Evolutionary conservation across 2,329 filamentous ascomycete genomes (phyloP).

Genomic region (Dactylellina cionopaga): DNA sequence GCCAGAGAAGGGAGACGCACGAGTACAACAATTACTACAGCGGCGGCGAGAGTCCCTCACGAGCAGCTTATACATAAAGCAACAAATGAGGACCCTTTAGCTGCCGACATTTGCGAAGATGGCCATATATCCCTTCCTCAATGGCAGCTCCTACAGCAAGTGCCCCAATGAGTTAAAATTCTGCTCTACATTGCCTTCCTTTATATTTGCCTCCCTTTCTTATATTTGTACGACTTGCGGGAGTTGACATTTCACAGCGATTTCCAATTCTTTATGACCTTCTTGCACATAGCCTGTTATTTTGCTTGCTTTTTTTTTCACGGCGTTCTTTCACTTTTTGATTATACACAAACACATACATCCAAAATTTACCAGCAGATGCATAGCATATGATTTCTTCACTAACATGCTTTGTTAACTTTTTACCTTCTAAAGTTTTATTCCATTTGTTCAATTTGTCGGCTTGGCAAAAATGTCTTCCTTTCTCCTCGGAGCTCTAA

Average conservation of each 20-base stretch:
- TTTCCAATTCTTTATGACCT: slow-evolving; percentile 10
- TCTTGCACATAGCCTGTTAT: slow-evolving; percentile 15
- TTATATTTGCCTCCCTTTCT: too few species aligned
- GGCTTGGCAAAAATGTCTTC: neutral
- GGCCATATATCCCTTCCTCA: too few species aligned
- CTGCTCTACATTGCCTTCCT: too few species aligned
- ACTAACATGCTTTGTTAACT: too few species aligned
- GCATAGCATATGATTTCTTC: too few species aligned
- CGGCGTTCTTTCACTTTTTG: slow-evolving; percentile 9
- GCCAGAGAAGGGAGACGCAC: slow-evolving; percentile 40
- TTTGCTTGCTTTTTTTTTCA: neutral
- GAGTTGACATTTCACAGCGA: neutral
- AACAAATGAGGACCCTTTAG: neutral
- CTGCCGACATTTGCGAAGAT: too few species aligned
- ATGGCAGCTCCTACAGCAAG: too few species aligned
- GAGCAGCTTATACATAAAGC: slow-evolving; percentile 27
- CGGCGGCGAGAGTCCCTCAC: slow-evolving; percentile 36
- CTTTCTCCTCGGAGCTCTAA: too few species aligned
- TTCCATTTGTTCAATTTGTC: too few species aligned
- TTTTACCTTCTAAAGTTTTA: too few species aligned
- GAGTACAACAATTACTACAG: slow-evolving; percentile 40
- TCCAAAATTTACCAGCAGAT: slow-evolving; percentile 4
- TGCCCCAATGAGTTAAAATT: too few species aligned
- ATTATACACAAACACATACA: neutral
- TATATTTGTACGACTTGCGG: too few species aligned